These are phyloP conservation scores for Saccharomyces paradoxus DNA, from an alignment of 805 yeast genomes.

Conservation along the genomic window DNA sequence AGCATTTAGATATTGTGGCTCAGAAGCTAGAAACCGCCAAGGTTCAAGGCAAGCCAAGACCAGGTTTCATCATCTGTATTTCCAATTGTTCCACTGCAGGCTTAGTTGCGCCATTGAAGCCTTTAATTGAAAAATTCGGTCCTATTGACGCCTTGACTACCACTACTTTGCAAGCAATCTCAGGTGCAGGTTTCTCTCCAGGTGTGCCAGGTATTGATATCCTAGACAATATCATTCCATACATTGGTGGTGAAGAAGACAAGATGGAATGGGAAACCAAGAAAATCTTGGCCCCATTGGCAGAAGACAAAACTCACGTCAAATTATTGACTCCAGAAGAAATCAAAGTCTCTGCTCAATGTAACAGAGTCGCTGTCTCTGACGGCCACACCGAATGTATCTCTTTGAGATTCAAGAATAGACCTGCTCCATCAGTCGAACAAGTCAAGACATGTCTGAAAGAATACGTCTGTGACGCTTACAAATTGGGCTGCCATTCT, in stretches of 20 bases:
- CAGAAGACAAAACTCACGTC: slow-evolving; percentile 46
- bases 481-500: slow-evolving; percentile 69
- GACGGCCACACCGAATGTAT: slow-evolving; percentile 98
- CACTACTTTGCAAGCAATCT: slow-evolving; percentile 92
- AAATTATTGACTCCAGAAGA: slow-evolving; percentile 56
- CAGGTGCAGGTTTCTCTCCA: slow-evolving; percentile 97
- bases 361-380: slow-evolving; percentile 92
- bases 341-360: slow-evolving; percentile 85
- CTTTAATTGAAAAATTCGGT: slow-evolving; percentile 83
- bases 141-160: slow-evolving; percentile 81
- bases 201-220: slow-evolving; percentile 95
- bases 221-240: slow-evolving; percentile 90
- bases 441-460: slow-evolving; percentile 62
- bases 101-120: slow-evolving; percentile 90
- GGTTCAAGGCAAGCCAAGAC: slow-evolving; percentile 45
- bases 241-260: slow-evolving; percentile 93
- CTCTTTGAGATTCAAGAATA: slow-evolving; percentile 69
- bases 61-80: slow-evolving; percentile 87
- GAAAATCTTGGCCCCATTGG: slow-evolving; percentile 71
- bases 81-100: slow-evolving; percentile 99
- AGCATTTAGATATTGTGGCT: slow-evolving; percentile 71
- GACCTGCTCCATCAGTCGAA: slow-evolving; percentile 80
- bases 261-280: slow-evolving; percentile 98
- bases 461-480: slow-evolving; percentile 78
- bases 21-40: slow-evolving; percentile 47